Evolutionary conservation across 2,329 filamentous ascomycete species (phyloP).

Genomic region (Purpureocillium takamizusanense): DNA sequence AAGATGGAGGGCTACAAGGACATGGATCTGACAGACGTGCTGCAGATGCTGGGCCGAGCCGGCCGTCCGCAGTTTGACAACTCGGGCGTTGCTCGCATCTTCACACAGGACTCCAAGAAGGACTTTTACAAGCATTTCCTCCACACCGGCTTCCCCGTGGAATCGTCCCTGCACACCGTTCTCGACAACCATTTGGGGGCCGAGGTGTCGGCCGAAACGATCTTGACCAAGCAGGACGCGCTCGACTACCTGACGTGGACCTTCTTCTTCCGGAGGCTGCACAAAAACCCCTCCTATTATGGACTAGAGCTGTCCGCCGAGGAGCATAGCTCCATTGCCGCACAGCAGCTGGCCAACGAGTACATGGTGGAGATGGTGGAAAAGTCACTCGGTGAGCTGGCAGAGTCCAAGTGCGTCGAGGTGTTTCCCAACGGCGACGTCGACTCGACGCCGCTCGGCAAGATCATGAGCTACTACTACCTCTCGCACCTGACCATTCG

Average conservation of each 20-base stretch:
- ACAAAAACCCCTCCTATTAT: slow-evolving; percentile 98
- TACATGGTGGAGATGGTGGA: slow-evolving; percentile 93
- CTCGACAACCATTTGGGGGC: slow-evolving; percentile 94
- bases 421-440: slow-evolving; percentile 83
- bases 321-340: slow-evolving; percentile 78
- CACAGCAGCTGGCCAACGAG: slow-evolving; percentile 81
- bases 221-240: slow-evolving; percentile 90
- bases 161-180: slow-evolving; percentile 92
- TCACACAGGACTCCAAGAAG: slow-evolving; percentile 96
- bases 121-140: slow-evolving; percentile 99
- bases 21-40: slow-evolving; percentile 95
- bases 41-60: slow-evolving; percentile 95
- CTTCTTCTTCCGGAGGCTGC: slow-evolving; percentile 93
- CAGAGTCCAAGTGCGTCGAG: slow-evolving; percentile 73
- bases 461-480: slow-evolving; percentile 99
- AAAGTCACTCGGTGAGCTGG: slow-evolving; percentile 72
- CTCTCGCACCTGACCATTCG: slow-evolving; percentile 91
- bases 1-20: slow-evolving; percentile 97
- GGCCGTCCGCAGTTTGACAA: slow-evolving; percentile 94
- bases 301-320: slow-evolving; percentile 89
- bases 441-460: slow-evolving; percentile 81
- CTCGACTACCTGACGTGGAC: slow-evolving; percentile 98
- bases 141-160: slow-evolving; percentile 94
- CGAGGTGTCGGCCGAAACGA: slow-evolving; percentile 87
- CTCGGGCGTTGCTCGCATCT: slow-evolving; percentile 91